Conservation (phyloP, 108 stramenopile species). For the Fragilaria crotonensis region DNA sequence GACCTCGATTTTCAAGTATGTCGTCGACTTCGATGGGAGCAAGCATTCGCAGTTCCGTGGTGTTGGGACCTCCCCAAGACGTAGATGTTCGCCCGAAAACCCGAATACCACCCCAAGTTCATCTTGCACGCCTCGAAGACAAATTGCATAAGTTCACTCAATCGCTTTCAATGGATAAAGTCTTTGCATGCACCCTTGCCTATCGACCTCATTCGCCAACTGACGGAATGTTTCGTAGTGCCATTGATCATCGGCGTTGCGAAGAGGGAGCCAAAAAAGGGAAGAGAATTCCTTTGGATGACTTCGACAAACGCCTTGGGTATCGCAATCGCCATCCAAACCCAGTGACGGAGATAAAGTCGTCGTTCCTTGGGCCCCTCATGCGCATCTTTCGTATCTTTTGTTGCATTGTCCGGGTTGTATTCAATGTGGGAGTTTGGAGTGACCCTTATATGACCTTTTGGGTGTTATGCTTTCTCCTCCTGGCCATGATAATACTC, state of each 20-base stretch:
- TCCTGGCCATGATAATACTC: constrained; percentile 34
- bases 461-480: constrained; percentile 38
- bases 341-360: constrained; percentile 34
- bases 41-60: constrained; percentile 10
- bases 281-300: constrained; percentile 16
- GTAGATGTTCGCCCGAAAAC: constrained; percentile 21
- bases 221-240: not conserved
- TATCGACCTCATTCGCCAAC: not conserved
- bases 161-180: constrained; percentile 38
- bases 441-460: constrained; percentile 70
- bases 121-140: constrained; percentile 27
- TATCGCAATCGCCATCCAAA: constrained; percentile 32
- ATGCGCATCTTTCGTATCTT: constrained; percentile 46
- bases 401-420: constrained; percentile 32
- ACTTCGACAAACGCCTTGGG: constrained; percentile 46
- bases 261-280: not conserved
- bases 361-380: constrained; percentile 41
- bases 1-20: constrained; percentile 4
- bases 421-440: constrained; percentile 68
- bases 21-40: not conserved
- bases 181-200: constrained; percentile 16
- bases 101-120: constrained; percentile 28
- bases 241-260: not conserved
- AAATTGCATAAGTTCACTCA: constrained; percentile 33
- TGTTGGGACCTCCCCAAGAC: constrained; percentile 36